Evolutionary conservation across 2,329 filamentous ascomycete genomes (phyloP).

Genomic region (Trichophyton mentagrophytes): DNA sequence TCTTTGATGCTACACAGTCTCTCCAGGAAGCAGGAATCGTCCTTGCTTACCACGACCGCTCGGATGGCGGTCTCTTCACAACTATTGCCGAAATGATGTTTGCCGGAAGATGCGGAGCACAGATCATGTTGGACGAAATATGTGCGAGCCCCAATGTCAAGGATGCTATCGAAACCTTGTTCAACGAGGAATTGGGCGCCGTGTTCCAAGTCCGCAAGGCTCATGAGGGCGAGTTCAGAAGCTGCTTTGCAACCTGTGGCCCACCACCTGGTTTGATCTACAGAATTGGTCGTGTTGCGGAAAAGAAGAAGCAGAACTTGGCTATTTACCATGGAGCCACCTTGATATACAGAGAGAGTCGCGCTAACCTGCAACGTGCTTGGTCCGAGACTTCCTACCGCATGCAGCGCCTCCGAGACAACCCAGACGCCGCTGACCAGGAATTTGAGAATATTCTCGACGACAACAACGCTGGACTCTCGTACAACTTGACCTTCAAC

Average conservation of each 20-base stretch:
- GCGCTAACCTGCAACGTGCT: slow-evolving; percentile 65
- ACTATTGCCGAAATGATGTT: slow-evolving; percentile 97
- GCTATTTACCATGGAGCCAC: slow-evolving; percentile 59
- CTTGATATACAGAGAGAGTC: slow-evolving; percentile 55
- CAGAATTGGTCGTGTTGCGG: slow-evolving; percentile 67
- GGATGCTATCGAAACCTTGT: slow-evolving; percentile 62
- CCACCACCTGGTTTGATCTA: slow-evolving; percentile 69
- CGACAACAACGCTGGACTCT: slow-evolving; percentile 65
- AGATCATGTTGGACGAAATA: slow-evolving; percentile 65
- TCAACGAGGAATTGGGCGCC: slow-evolving; percentile 92
- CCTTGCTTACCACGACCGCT: slow-evolving; percentile 87
- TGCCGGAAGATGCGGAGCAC: slow-evolving; percentile 77
- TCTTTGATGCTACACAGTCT: slow-evolving; percentile 71
- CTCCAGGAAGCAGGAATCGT: slow-evolving; percentile 58
- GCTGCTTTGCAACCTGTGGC: slow-evolving; percentile 82
- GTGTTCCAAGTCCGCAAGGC: slow-evolving; percentile 86
- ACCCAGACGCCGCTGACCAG: slow-evolving; percentile 69
- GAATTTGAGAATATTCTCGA: slow-evolving; percentile 68
- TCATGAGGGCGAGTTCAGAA: slow-evolving; percentile 72
- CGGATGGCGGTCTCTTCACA: slow-evolving; percentile 83
- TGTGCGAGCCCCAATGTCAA: slow-evolving; percentile 47
- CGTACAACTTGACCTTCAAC: slow-evolving; percentile 69
- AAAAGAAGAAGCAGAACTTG: slow-evolving; percentile 57
- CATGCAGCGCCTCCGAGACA: slow-evolving; percentile 84
- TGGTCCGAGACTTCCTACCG: slow-evolving; percentile 83